These are phyloP conservation scores for Metschnikowia corniflorae DNA, from an alignment of 805 yeast genomes.

Conservation along the genomic window DNA sequence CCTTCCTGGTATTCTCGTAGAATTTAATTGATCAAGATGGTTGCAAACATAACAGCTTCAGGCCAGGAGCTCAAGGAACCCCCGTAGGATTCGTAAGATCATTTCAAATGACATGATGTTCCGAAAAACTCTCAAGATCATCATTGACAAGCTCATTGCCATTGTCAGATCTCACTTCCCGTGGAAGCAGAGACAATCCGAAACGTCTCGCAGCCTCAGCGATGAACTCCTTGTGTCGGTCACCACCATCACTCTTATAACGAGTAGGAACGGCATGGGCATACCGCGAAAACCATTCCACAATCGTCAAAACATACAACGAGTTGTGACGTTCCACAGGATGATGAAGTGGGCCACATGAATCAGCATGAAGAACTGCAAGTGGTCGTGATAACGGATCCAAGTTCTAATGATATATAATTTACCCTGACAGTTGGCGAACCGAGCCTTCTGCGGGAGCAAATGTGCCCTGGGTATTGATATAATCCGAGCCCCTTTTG, in stretches of 20 bases:
- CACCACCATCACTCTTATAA: not conserved
- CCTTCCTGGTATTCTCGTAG: not conserved
- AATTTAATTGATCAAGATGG: not conserved
- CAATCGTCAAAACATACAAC: not conserved
- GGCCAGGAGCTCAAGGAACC: no score
- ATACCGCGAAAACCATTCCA: not conserved
- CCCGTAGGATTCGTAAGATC: no score
- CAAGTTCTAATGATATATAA: no score
- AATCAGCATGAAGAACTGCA: not conserved
- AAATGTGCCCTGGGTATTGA: no score
- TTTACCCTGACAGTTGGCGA: no score
- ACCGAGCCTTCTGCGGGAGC: no score
- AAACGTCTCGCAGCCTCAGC: not conserved
- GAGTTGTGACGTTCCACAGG: not conserved
- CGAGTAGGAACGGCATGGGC: not conserved
- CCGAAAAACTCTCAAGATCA: no score
- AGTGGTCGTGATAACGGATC: not conserved
- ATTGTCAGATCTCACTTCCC: not conserved
- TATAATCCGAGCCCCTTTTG: no score
- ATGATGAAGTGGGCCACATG: conserved; percentile 1
- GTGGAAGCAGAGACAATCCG: no score
- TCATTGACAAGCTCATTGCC: not conserved
- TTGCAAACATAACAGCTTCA: not conserved
- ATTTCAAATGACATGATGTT: no score
- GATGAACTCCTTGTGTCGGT: not conserved